These are phyloP conservation scores for Alternaria dauci DNA, from an alignment of 2,329 filamentous ascomycete genomes.

Conservation along the genomic window DNA sequence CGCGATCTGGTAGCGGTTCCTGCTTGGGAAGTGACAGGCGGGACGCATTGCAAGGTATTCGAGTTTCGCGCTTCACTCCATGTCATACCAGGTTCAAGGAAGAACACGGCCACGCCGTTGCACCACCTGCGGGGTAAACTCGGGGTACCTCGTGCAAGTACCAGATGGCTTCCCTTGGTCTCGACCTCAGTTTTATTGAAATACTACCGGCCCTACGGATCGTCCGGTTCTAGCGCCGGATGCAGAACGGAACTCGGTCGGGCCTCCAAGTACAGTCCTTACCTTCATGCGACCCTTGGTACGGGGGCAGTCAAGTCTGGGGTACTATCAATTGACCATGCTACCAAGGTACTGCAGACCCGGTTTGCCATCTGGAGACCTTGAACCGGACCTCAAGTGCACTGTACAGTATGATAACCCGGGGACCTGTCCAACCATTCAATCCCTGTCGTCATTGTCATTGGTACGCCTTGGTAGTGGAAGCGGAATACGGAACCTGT, in stretches of 20 bases:
- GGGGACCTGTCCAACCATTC: constrained; percentile 7
- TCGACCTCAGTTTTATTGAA: constrained; percentile 11
- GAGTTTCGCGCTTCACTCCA: constrained; percentile 6
- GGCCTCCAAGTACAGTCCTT: neutral
- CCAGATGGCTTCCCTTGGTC: neutral
- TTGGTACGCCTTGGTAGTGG: neutral
- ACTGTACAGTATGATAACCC: constrained; percentile 3
- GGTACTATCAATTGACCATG: constrained; percentile 10
- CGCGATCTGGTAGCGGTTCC: constrained; percentile 2
- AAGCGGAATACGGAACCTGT: constrained; percentile 9
- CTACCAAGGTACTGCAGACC: constrained; percentile 1
- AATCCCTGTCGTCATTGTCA: neutral
- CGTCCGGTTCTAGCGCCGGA: constrained; percentile 1
- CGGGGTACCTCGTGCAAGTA: neutral
- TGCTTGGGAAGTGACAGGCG: neutral
- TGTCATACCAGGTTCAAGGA: constrained; percentile 11
- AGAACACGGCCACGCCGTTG: constrained; percentile 5
- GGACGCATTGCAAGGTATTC: constrained; percentile 1
- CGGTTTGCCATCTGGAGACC: neutral
- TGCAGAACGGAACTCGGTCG: neutral
- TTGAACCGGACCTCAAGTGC: neutral
- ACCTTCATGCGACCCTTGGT: neutral
- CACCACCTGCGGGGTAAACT: constrained; percentile 10
- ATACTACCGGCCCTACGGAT: neutral
- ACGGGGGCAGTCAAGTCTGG: constrained; percentile 9